phyloP scores from a whole-genome alignment of 2,329 filamentous ascomycete species.

The Colletotrichum salicis region DNA sequence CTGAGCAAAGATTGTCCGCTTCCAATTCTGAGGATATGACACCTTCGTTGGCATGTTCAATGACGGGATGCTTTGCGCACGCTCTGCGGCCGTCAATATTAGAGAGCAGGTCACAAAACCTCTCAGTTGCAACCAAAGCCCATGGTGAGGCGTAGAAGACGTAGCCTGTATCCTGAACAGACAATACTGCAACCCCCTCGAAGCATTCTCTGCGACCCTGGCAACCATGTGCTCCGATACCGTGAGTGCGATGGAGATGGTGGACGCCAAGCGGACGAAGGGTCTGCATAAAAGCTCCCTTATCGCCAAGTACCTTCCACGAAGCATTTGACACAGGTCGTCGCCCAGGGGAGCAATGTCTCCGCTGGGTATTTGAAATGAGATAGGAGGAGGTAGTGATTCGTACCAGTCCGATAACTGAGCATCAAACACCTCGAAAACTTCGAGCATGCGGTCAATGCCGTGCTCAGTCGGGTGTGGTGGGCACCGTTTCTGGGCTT shows the following conservation, averaged over 20 bases:
- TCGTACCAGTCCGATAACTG: constrained; percentile 34
- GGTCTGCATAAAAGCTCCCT: constrained; percentile 24
- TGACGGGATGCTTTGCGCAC: constrained; percentile 24
- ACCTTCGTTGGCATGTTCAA: constrained; percentile 27
- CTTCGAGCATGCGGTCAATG: constrained; percentile 34
- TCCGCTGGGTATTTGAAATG: constrained; percentile 23
- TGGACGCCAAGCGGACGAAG: constrained; percentile 31
- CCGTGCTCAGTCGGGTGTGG: constrained; percentile 20
- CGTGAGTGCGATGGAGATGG: constrained; percentile 19
- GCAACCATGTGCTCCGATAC: constrained; percentile 12
- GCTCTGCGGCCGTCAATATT: constrained; percentile 24
- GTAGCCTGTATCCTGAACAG: constrained; percentile 28
- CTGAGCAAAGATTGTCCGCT: constrained; percentile 15
- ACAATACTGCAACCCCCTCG: constrained; percentile 25
- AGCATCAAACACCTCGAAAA: constrained; percentile 30
- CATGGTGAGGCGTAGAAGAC: constrained; percentile 12
- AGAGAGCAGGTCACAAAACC: constrained; percentile 32
- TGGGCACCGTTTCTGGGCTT: constrained; percentile 5
- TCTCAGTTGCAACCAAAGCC: constrained; percentile 28
- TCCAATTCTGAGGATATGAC: constrained; percentile 26
- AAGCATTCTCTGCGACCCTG: constrained; percentile 18
- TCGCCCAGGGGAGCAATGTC: constrained; percentile 20
- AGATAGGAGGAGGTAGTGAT: constrained; percentile 17
- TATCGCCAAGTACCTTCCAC: constrained; percentile 19
- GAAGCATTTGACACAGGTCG: constrained; percentile 32